Evolutionary conservation across 768 basidiomycete genomes (phyloP), one percentile per base, ranked within the genome.

Genomic region (Suillus decipiens): DNA sequence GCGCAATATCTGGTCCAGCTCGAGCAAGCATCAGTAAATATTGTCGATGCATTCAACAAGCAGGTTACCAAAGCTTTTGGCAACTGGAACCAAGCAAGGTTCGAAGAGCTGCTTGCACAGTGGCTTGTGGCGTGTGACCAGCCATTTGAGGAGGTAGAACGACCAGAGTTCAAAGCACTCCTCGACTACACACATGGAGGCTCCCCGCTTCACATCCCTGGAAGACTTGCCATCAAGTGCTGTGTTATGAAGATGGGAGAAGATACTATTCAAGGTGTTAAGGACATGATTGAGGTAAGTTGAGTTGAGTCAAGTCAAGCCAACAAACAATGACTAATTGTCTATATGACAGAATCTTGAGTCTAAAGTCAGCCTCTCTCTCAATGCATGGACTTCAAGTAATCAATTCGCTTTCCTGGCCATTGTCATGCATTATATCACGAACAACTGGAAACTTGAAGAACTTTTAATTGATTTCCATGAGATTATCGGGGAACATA

Each of bases 271-370:
- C 19, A 45, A 45, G 43, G 43, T n/a, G 19, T 45, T 10, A 45
- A 45, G 43, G 43, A 45, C 43, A 45, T 45, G 43, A n/a, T 45
- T 45, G n/a, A n/a, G 43, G 43, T 45, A 43, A 37, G 36, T 37
- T 7, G 7, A 37, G 36, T 10, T 11, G 7, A 37, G 36, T 37
- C 36, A 37, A 11, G 36, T 11, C 43, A 22, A 45, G 43, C 43
- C n/a, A 11, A 45, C 0, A 4, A 43, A 0, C 0, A 45, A 45
- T 3, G 11, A 22, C n/a, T 45, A 22, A 45, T 45, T 2, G 7
- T 43, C 42, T 43, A 43, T 43, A 43, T 47, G 22, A 47, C 45
- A 47, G 45, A 47, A 41, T 41, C 15, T 41, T 6, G 15, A 41
- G 15, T 17, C 15, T 7, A 41, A 41, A 41, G 39, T 41, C 39